A percentile compares a stretch with the other conserved stretches of the same genome.
phyloP scores from a whole-genome alignment of 495 filamentous ascomycete species.

The Podospora tetraspora region DNA sequence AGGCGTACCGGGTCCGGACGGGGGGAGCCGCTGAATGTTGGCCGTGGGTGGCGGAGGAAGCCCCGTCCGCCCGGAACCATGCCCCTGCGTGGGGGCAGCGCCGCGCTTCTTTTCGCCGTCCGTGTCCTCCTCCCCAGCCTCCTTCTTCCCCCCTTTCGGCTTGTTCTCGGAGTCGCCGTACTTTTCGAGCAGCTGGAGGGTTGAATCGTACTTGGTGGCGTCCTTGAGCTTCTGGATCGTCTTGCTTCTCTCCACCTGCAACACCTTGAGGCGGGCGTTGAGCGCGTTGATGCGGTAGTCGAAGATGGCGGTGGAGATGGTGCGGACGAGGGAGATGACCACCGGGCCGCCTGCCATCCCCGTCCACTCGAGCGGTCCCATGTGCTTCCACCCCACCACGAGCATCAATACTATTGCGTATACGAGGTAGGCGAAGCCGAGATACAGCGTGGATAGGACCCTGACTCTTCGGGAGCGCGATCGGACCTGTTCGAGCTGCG shows the following conservation, averaged over 20 bases:
- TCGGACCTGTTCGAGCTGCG: slow-evolving; percentile 65
- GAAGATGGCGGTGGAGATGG: slow-evolving; percentile 60
- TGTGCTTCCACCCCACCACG: slow-evolving; percentile 79
- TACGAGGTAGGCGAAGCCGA: slow-evolving; percentile 82
- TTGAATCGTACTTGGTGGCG: slow-evolving; percentile 92
- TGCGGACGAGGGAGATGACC: slow-evolving; percentile 66
- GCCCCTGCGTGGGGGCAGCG: slow-evolving; percentile 17
- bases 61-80: slow-evolving; percentile 44
- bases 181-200: slow-evolving; percentile 87
- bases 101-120: slow-evolving; percentile 18
- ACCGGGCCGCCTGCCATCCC: slow-evolving; percentile 75
- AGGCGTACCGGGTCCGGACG: slow-evolving; percentile 10
- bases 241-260: slow-evolving; percentile 69
- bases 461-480: slow-evolving; percentile 70
- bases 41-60: slow-evolving; percentile 76
- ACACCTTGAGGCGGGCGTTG: slow-evolving; percentile 61
- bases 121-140: slow-evolving; percentile 22
- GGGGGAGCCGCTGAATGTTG: slow-evolving; percentile 58
- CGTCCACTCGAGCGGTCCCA: slow-evolving; percentile 68
- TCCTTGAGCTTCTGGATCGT: slow-evolving; percentile 92
- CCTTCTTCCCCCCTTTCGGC: slow-evolving; percentile 38
- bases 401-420: slow-evolving; percentile 72
- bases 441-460: slow-evolving; percentile 83
- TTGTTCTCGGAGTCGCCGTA: slow-evolving; percentile 66
- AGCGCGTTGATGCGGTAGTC: slow-evolving; percentile 70